A percentile compares a stretch with the other conserved stretches of the same genome.
Conservation (phyloP, 192 early-diverging fungal genomes). For the Coemansia sp. region DNA sequence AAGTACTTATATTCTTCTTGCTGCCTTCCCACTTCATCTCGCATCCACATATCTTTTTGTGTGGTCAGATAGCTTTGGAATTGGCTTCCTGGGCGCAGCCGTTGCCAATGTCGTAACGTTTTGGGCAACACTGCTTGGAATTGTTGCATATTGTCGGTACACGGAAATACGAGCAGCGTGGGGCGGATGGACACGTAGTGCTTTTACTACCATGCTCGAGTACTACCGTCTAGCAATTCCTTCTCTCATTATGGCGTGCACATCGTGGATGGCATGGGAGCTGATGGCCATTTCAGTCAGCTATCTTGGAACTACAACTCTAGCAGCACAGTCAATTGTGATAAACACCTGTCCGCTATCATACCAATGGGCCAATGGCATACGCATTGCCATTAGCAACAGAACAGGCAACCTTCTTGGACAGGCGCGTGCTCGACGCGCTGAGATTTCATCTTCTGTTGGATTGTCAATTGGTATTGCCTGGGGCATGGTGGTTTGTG, state of each 20-base stretch:
- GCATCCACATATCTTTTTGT: conserved; percentile 80
- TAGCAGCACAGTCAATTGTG: conserved; percentile 62
- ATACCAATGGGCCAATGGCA: conserved; percentile 58
- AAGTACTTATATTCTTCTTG: conserved; percentile 69
- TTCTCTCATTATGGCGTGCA: conserved; percentile 74
- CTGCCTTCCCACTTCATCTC: conserved; percentile 72
- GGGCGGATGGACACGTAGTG: conserved; percentile 66
- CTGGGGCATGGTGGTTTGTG: conserved; percentile 20
- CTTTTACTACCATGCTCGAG: conserved; percentile 46
- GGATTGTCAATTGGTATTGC: conserved; percentile 26
- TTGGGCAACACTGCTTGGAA: conserved; percentile 67
- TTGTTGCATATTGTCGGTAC: conserved; percentile 63
- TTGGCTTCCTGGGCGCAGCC: conserved; percentile 87
- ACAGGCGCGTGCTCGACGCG: conserved; percentile 41
- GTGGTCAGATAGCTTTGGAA: conserved; percentile 61
- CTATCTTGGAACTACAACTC: conserved; percentile 58
- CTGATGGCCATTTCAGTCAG: conserved; percentile 53
- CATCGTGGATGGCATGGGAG: conserved; percentile 63
- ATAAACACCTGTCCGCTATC: conserved; percentile 58
- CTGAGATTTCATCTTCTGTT: conserved; percentile 35
- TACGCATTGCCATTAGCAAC: conserved; percentile 57
- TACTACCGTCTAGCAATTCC: conserved; percentile 69
- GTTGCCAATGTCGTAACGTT: conserved; percentile 76
- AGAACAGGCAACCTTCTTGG: conserved; percentile 59
- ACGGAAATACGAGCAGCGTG: conserved; percentile 62